Evolutionary conservation across 1,284 basidiomycete species (phyloP), one percentile per base, ranked within the genome.

Genomic region (Leccinum angustisporum): DNA sequence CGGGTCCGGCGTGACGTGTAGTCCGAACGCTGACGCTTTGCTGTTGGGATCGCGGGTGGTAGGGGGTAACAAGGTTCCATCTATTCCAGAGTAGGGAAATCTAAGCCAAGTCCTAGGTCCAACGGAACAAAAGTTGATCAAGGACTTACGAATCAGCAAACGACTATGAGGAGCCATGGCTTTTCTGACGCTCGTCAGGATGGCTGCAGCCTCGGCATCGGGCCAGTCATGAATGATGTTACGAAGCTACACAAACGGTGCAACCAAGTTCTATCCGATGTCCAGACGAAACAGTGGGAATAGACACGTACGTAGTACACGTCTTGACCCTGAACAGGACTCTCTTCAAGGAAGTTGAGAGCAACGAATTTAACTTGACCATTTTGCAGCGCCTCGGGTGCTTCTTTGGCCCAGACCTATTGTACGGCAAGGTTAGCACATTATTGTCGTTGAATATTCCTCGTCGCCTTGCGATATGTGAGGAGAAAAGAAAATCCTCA

Each of bases 331-430:
- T 67, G 61, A 16, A 79, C 74, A 1, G 81, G 81, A 18, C 72
- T 62, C 52, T 77, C 75, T 43, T 70, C 68, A 40, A 84, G 78
- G 68, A 83, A 84, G 64, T 84, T 77, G n/a, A 83, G 66, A 2
- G 76, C 63, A 25, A 75, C 66, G 54, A 83, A 79, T 27, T 76
- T 64, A 5, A 82, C 72, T 4, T 70, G 72, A 3, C 72, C 69
- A 25, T 74, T 69, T 34, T 71, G 61, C 40, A 82, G 60, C 0
- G 73, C 76, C 27, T 73, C 70, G 0, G 78, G 77, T 1, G 67
- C 73, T 8, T 77, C 70, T 48, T 63, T 68, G 2, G 65, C 63
- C 79, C 78, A 82, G 7, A 72, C 55, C 76, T 79, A 58, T 34
- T 55, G n/a, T 2, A 14, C 2, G 27, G 38, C 18, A 54, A 18